phyloP scores from a whole-genome alignment of 164 flowering plant genomes.

The Liquidambar formosana region DNA sequence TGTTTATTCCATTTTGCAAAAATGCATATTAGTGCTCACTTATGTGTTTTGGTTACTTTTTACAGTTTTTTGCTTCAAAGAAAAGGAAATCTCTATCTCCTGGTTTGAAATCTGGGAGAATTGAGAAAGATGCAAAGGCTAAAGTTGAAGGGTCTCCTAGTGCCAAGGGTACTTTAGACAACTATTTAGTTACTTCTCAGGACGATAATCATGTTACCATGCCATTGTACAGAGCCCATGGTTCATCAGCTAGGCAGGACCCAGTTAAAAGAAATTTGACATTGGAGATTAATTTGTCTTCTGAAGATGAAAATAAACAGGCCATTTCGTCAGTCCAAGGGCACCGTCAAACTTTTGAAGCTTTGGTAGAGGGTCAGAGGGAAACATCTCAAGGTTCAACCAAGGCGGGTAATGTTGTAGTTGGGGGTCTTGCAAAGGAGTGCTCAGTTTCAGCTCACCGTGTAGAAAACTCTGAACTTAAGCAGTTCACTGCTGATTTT shows the following conservation, averaged over 20 bases:
- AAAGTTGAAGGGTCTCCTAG: conserved; percentile 57
- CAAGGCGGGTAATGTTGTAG: conserved; percentile 13
- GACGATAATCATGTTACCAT: conserved; percentile 21
- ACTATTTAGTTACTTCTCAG: conserved; percentile 48
- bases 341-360: conserved; percentile 9
- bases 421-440: conserved; percentile 14
- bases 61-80: conserved; percentile 74
- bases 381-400: conserved; percentile 10
- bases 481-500: conserved; percentile 59
- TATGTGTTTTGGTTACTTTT: conserved; percentile 3
- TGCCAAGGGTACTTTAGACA: conserved; percentile 65
- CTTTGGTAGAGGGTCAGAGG: conserved; percentile 16
- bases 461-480: conserved; percentile 47
- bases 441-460: conserved; percentile 14
- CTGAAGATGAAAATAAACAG: conserved; percentile 18
- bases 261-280: conserved; percentile 49
- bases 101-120: conserved; percentile 35
- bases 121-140: conserved; percentile 33
- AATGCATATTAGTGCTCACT: background rate
- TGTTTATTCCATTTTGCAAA: background rate
- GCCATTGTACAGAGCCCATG: conserved; percentile 6
- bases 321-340: conserved; percentile 10
- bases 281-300: conserved; percentile 33
- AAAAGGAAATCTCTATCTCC: conserved; percentile 69
- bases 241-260: conserved; percentile 21